Conservation (phyloP, 1,284 basidiomycete species). For the Cryptococcus jaspeensis region DNA sequence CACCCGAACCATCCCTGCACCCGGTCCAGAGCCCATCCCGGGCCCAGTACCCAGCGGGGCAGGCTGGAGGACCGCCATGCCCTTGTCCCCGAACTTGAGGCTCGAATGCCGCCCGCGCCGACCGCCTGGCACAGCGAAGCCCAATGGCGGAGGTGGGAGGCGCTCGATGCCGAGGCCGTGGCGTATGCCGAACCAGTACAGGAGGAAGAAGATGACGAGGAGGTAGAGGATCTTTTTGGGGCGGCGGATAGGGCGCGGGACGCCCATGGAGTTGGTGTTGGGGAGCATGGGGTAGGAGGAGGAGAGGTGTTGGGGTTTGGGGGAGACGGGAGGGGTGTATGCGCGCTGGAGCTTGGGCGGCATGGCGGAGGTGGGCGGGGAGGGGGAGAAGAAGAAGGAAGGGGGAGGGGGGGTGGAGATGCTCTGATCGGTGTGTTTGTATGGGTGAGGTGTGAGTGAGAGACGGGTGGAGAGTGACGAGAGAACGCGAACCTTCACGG, state of each 20-base stretch:
- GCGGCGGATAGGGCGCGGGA: conserved; percentile 40
- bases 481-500: no score
- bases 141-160: conserved; percentile 36
- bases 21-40: no score
- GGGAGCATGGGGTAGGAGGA: conserved; percentile 11
- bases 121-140: conserved; percentile 39
- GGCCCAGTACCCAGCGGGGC: background rate
- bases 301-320: background rate
- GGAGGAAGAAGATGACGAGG: conserved; percentile 40
- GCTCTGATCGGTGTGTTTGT: no score
- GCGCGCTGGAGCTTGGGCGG: background rate
- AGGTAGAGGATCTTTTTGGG: conserved; percentile 50
- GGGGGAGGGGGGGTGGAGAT: no score
- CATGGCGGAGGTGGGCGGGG: no score
- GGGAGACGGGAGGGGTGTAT: background rate
- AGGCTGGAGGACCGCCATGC: conserved; percentile 20
- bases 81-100: conserved; percentile 19
- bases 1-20: background rate
- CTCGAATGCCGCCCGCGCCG: conserved; percentile 25
- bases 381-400: no score
- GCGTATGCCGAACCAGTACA: conserved; percentile 51
- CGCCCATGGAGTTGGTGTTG: conserved; percentile 1
- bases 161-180: conserved; percentile 47
- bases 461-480: no score
- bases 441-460: no score